Percentiles rank a stretch among this genome's conserved stretches.
phyloP scores from a whole-genome alignment of 352 stramenopile genomes.

The Phytophthora fragariaefolia region DNA sequence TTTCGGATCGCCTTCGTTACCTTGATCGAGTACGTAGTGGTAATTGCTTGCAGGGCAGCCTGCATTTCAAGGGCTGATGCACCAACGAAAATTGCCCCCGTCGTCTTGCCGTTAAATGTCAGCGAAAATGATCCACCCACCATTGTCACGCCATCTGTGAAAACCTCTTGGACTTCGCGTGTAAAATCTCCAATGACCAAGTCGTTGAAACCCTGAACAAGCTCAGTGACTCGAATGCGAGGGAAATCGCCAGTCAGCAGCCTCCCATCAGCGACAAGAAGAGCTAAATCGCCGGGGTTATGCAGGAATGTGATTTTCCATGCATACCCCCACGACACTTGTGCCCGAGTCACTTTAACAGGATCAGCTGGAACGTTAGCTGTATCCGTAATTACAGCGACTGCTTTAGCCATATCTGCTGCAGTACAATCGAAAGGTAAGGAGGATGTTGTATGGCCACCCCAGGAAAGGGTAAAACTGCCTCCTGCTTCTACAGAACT shows the following conservation, averaged over 20 bases:
- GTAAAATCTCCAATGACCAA: conserved; percentile 94
- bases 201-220: conserved; percentile 27
- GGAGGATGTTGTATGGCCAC: conserved; percentile 69
- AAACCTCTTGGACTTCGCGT: conserved; percentile 69
- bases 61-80: conserved; percentile 91
- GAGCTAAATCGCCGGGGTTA: conserved; percentile 88
- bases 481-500: conserved; percentile 74
- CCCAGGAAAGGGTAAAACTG: conserved; percentile 94
- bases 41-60: conserved; percentile 66
- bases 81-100: conserved; percentile 68
- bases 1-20: conserved; percentile 56
- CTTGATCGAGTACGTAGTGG: conserved; percentile 88
- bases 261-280: conserved; percentile 81
- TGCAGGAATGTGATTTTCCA: conserved; percentile 94
- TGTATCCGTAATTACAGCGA: conserved; percentile 84
- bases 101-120: conserved; percentile 90
- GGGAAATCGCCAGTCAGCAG: conserved; percentile 91
- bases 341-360: conserved; percentile 69
- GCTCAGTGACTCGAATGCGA: conserved; percentile 79
- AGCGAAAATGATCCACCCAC: conserved; percentile 89
- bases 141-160: conserved; percentile 24
- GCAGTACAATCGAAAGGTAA: conserved; percentile 78
- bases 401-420: conserved; percentile 71
- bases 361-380: conserved; percentile 76
- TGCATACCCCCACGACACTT: conserved; percentile 85